Percentiles rank a stretch among this genome's conserved stretches.
Conservation (phyloP, 2,329 filamentous ascomycete species). For the Cercospora zeina region DNA sequence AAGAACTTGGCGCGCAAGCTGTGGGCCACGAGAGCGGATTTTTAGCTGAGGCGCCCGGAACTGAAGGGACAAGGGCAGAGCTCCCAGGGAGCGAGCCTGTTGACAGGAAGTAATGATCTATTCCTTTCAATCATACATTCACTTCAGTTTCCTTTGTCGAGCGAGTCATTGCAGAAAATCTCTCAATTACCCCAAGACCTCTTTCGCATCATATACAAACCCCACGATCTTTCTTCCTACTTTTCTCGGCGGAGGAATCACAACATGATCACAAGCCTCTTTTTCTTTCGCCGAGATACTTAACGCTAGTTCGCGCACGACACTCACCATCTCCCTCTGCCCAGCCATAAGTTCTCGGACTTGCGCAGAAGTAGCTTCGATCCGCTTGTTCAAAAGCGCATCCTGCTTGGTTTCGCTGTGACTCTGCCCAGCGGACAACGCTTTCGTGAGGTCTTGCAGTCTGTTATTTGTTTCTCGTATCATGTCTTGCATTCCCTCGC, state of each 20-base stretch:
- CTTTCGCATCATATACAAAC: slow-evolving; percentile 39
- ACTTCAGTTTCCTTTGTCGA: neutral
- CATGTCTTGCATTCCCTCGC: slow-evolving; percentile 15
- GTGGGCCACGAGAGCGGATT: slow-evolving; percentile 15
- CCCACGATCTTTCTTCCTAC: slow-evolving; percentile 37
- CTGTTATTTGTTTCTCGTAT: slow-evolving; percentile 17
- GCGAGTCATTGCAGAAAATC: no score
- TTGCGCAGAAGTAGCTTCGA: slow-evolving; percentile 33
- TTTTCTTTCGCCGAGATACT: slow-evolving; percentile 30
- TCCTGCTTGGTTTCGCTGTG: neutral
- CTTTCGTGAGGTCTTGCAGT: slow-evolving; percentile 6
- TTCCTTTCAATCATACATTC: neutral
- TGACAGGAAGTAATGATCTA: neutral
- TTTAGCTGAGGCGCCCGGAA: slow-evolving; percentile 18
- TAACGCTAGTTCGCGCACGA: slow-evolving; percentile 30
- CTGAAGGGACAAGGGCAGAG: slow-evolving; percentile 17
- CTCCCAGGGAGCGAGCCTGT: slow-evolving; percentile 9
- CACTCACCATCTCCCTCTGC: slow-evolving; percentile 35
- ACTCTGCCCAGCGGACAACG: neutral
- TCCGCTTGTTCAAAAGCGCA: slow-evolving; percentile 19
- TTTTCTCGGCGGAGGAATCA: slow-evolving; percentile 38
- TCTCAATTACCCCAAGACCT: slow-evolving; percentile 1
- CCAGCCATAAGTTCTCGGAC: slow-evolving; percentile 33
- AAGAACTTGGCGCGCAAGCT: slow-evolving; percentile 9
- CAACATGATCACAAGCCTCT: slow-evolving; percentile 34